Base-by-base conservation (phyloP, 305 asterid species). In the Lippia alba region DNA sequence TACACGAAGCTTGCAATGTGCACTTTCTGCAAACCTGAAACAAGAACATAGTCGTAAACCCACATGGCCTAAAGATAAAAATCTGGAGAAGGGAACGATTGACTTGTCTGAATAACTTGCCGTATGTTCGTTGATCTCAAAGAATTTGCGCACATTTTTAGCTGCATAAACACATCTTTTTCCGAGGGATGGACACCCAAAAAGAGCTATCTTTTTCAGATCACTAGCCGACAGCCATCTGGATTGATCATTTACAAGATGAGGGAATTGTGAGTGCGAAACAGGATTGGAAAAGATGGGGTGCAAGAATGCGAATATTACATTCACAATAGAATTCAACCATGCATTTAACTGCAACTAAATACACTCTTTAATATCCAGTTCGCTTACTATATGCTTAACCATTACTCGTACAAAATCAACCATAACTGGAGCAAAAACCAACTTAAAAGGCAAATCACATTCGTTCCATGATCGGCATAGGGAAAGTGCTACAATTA, bases 161-260 rank as follows among this genome's bases (percentile, higher is more conserved):
- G 97, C 91, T 57, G 89, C 81, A 40, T 41, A 41, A 14, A 82
- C 82, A 4, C 72, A 63, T 72, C 56, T 86, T 69, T 46, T 56
- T 7, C 82, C 88, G 20, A 81, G 76, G 34, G 91, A 84, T 63
- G 97, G 97, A 69, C 98, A 93, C 33, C 98, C 98, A 44, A 89
- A 86, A 66, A 76, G 79, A 32, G 96, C 96, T 66, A 93, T 80
- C 60, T 63, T 81, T 77, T 89, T 87, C 80, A 93, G 84, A 82
- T 90, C 94, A 71, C 91, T 82, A 32, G 89, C 95, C 5, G 97
- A 91, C 69, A 91, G 76, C 98, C 97, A 89, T 84, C 98, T 91
- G 88, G 44, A 48, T 33, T 50, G 70, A 73, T 49, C 76, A 76
- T 49, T 65, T 39, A 75, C 70, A 72, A 78, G 39, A 62, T 61